Conservation (phyloP, 1,284 basidiomycete species). For the Cutaneotrichosporon spelunceum region DNA sequence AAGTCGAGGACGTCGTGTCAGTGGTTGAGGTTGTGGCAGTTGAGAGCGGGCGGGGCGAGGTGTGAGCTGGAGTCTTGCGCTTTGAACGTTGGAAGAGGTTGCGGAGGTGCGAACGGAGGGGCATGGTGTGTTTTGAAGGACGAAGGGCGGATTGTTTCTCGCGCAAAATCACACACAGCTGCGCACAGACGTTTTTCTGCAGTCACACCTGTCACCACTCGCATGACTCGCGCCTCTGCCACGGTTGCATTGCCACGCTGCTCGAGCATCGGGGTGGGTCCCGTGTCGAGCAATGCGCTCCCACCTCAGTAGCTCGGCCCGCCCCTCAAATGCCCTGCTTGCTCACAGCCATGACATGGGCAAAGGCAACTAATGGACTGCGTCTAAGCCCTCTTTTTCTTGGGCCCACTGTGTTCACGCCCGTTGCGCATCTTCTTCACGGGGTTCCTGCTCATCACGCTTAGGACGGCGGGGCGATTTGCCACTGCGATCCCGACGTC, state of each 20-base stretch:
- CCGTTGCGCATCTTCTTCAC: too few species aligned
- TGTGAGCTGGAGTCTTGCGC: neutral
- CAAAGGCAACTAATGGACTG: too few species aligned
- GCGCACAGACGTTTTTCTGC: neutral
- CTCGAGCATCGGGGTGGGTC: neutral
- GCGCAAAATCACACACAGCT: neutral
- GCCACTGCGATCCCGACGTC: too few species aligned
- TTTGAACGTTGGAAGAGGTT: neutral
- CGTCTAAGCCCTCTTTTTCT: too few species aligned
- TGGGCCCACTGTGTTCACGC: too few species aligned
- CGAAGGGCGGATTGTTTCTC: neutral
- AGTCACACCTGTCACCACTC: neutral
- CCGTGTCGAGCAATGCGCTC: neutral
- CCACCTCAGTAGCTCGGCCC: neutral
- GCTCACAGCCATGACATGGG: neutral
- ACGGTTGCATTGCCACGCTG: neutral
- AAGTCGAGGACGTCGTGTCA: neutral
- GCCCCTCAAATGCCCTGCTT: neutral
- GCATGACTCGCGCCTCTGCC: neutral
- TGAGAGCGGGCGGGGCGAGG: neutral
- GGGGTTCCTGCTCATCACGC: too few species aligned
- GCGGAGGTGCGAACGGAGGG: constrained; percentile 1
- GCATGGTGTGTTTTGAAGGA: neutral
- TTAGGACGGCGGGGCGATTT: too few species aligned
- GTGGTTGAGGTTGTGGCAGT: neutral